Conservation (phyloP, 352 stramenopile species). For the Phytopythium vexans region DNA sequence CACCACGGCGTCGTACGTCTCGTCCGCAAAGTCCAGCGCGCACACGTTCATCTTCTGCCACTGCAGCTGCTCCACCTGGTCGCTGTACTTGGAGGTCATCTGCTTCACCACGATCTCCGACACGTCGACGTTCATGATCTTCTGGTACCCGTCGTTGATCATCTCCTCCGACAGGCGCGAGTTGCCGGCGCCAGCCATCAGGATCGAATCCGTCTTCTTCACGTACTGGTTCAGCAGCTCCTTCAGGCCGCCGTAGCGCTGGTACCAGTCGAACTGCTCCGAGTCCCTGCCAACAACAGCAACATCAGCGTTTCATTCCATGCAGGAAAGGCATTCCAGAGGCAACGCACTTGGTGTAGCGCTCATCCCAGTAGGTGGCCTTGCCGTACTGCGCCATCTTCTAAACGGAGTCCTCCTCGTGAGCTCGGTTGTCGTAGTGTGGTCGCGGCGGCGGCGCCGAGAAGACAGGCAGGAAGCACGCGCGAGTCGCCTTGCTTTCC, state of each 20-base stretch:
- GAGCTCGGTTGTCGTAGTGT: no score
- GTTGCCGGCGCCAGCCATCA: slow-evolving; percentile 93
- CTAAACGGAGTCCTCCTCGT: no score
- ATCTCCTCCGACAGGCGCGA: slow-evolving; percentile 95
- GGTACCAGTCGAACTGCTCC: slow-evolving; percentile 95
- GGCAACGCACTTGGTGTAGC: slow-evolving; percentile 89
- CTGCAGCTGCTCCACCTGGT: slow-evolving; percentile 86
- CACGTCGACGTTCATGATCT: slow-evolving; percentile 95
- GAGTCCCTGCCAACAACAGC: slow-evolving; percentile 58
- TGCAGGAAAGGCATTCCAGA: background rate
- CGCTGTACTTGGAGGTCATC: slow-evolving; percentile 92
- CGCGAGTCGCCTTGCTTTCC: no score
- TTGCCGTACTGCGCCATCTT: slow-evolving; percentile 92
- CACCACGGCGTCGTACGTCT: slow-evolving; percentile 93
- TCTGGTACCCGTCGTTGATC: slow-evolving; percentile 94
- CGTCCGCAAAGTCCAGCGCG: slow-evolving; percentile 92
- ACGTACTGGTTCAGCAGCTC: slow-evolving; percentile 90
- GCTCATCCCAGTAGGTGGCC: slow-evolving; percentile 92
- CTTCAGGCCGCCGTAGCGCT: slow-evolving; percentile 90
- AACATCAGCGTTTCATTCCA: background rate
- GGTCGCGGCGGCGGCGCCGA: no score
- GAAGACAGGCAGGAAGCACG: background rate
- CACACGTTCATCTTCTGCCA: slow-evolving; percentile 96
- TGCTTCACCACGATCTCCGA: slow-evolving; percentile 94
- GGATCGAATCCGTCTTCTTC: slow-evolving; percentile 92